A percentile compares a stretch with the other conserved stretches of the same genome.
These are phyloP conservation scores for Dioszegia aurantiaca DNA, from an alignment of 768 basidiomycete genomes.

Conservation along the genomic window DNA sequence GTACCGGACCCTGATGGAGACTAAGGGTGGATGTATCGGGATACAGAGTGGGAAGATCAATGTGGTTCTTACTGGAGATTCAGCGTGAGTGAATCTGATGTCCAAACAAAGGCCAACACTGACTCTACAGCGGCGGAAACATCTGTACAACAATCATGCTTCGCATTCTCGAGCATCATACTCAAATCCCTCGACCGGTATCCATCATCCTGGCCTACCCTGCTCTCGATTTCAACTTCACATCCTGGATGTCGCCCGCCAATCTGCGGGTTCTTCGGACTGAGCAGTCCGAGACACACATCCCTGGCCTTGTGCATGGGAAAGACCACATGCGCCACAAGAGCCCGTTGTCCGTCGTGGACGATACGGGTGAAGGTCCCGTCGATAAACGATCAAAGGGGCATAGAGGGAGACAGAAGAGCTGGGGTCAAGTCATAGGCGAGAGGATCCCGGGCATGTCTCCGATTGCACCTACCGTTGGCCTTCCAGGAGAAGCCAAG, in stretches of 20 bases:
- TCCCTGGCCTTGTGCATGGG: conserved; percentile 71
- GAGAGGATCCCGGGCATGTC: conserved; percentile 27
- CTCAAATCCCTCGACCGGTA: conserved; percentile 66
- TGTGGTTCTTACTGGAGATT: conserved; percentile 83
- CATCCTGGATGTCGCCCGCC: conserved; percentile 75
- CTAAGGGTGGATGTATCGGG: conserved; percentile 74
- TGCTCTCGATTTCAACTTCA: conserved; percentile 94
- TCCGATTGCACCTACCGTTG: background rate
- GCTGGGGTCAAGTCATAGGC: conserved; percentile 54
- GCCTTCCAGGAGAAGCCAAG: conserved; percentile 2
- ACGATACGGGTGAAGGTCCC: conserved; percentile 55
- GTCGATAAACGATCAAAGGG: conserved; percentile 50
- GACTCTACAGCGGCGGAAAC: conserved; percentile 69
- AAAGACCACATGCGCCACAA: conserved; percentile 84
- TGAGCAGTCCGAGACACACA: conserved; percentile 79
- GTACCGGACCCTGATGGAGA: conserved; percentile 75
- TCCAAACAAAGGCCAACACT: conserved; percentile 6
- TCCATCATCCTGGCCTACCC: conserved; percentile 86
- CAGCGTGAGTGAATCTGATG: conserved; percentile 72
- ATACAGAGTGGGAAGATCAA: conserved; percentile 80
- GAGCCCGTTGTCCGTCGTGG: conserved; percentile 87
- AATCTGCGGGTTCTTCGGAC: conserved; percentile 78
- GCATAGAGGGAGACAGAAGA: conserved; percentile 51
- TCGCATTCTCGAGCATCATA: conserved; percentile 69
- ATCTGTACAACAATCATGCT: conserved; percentile 79